Evolutionary conservation across 176 grass and related monocot genomes (phyloP), one percentile per base, ranked within the genome.

Genomic region (Zoysia japonica): DNA sequence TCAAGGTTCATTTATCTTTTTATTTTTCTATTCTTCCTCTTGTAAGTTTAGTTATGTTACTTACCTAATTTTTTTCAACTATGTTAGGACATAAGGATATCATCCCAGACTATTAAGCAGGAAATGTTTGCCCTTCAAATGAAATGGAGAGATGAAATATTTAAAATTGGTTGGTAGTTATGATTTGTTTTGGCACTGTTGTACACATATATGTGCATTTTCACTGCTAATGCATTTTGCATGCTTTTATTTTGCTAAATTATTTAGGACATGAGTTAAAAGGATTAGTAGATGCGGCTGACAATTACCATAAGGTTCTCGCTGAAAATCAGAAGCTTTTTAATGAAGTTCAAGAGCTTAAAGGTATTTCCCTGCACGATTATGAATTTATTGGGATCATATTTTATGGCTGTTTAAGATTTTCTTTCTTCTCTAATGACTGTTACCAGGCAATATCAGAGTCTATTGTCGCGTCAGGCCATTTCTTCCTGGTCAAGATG

Each of bases 281-380:
- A 80, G 96, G 86, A 54, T 86, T 99, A 59, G 86, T 93, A 42
- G 84, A 99, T 91, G 92, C 92, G 67, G 92, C 93, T 76, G 92
- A 96, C 53, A 99, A 93, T 71, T 99, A 99, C 54, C 90, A 93
- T 85, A 86, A 76, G 67, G 87, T 99, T 82, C 83, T 99, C 78
- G 86, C 90, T 68, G 92, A 99, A 86, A 99, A 99, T 68, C 93
- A 91, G 61, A 96, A 87, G 54, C 73, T 99, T 70, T 99, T 93
- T 64, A 99, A 99, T 82, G 96, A 99, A 84, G 84, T 99, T 39
- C 92, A 96, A 43, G 96, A 99, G 89, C 62, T 99, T 82, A 99
- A 96, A 96, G 96, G 96, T 99, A 89, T 60, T 71, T 77, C 67
- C 20, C 10, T 64, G 45, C 7, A 68, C 15, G 28, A 46, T 36